Evolutionary conservation across 208 protist genomes (phyloP).

Genomic region (Acanthamoeba polyphaga): DNA sequence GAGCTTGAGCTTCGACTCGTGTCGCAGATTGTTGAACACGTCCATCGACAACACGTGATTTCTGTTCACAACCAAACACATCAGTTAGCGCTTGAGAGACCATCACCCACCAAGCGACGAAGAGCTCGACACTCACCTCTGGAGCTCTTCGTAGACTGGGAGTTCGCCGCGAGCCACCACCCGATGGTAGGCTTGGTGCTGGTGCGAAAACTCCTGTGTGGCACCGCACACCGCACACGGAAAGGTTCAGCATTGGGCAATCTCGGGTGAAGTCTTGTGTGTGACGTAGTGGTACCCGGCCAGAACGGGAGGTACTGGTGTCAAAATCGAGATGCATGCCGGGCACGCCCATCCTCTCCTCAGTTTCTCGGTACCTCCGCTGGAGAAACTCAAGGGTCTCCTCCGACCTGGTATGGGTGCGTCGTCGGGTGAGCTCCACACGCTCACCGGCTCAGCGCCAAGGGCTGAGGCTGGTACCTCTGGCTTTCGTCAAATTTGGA

Average conservation of each 20-base stretch:
- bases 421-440: no score
- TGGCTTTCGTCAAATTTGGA: background rate
- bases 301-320: background rate
- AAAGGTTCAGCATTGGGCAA: background rate
- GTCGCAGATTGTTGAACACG: background rate
- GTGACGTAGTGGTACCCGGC: background rate
- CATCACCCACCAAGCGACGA: background rate
- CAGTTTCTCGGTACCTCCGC: background rate
- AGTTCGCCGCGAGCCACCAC: background rate
- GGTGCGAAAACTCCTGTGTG: background rate
- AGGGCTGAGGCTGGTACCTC: background rate
- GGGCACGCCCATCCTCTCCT: background rate
- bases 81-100: background rate
- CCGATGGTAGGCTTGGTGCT: background rate
- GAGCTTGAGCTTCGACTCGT: constrained; percentile 44
- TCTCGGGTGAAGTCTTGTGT: no score
- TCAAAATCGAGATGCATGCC: constrained; percentile 17
- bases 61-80: background rate
- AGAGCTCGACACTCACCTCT: background rate
- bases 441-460: no score
- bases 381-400: background rate
- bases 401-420: background rate
- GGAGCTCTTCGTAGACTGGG: constrained; percentile 16
- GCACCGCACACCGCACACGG: background rate
- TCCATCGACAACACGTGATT: constrained; percentile 3